Base-by-base conservation (phyloP, 345 rosid genomes). In the Alliaria petiolata region DNA sequence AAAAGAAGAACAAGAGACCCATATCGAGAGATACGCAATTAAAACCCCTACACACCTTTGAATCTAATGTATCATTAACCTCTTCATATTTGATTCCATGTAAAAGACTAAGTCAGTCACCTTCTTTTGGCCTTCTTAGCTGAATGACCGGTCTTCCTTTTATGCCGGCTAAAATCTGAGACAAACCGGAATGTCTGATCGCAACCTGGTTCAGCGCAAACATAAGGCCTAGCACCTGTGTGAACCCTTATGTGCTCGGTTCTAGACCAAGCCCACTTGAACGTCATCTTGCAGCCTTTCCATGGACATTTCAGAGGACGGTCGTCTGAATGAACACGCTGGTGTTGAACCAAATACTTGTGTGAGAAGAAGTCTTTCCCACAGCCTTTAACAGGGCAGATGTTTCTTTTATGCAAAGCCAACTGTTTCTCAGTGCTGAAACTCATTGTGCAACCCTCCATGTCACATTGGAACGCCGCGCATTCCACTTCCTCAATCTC, bases 241-340 rank as follows among this genome's bases (percentile, higher is more conserved):
- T 95, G 99, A 72, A 91, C 99, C 82, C 99, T 82, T 5, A 89
- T 81, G 74, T 95, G 99, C 72, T 95, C 98, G 0, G 99, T 95
- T 26, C 98, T 75, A 7, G 99, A 96, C 99, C 99, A 95, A 16
- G 98, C 96, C 98, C 98, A 95, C 81, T 95, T 95, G 80, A 95
- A 95, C 20, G 96, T 77, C 98, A 91, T 91, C 82, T 88, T 89
- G 78, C 99, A 95, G 33, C 99, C 96, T 58, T 89, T 95, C 99
- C 99, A 95, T 0, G 99, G 99, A 72, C 99, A 95, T 81, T 95
- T 91, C 17, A 95, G 89, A n/a, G 99, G 98, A 26, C 99, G 91
- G 25, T 91, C 99, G 33, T 91, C 96, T 22, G 71, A 33, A 64
- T 95, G 99, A 65, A 95, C 98, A 40, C 96, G 80, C 0, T 84